These are phyloP conservation scores for Lithohypha guttulata DNA, from an alignment of 2,329 filamentous ascomycete genomes.

Conservation along the genomic window DNA sequence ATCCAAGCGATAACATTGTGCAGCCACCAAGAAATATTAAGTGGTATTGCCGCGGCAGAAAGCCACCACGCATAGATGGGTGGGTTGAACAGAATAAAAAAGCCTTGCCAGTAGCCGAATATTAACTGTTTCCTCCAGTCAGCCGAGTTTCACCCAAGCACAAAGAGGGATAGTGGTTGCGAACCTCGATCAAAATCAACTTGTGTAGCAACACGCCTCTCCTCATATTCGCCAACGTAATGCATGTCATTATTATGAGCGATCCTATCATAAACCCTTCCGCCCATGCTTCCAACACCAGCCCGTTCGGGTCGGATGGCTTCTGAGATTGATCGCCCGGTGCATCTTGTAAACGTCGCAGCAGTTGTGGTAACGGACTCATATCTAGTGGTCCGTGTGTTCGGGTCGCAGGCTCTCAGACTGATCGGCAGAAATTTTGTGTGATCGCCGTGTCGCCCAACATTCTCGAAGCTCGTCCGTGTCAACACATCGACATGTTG, in stretches of 20 bases:
- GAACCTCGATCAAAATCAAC: slow-evolving; percentile 35
- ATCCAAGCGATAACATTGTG: slow-evolving; percentile 54
- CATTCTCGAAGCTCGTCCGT: slow-evolving; percentile 1
- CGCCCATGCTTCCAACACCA: slow-evolving; percentile 32
- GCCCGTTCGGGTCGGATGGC: slow-evolving; percentile 22
- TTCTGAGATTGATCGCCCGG: slow-evolving; percentile 11
- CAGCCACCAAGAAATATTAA: slow-evolving; percentile 47
- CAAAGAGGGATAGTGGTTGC: too few relatives aligned
- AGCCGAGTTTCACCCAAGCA: slow-evolving; percentile 4
- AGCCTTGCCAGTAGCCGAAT: slow-evolving; percentile 43
- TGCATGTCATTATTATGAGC: slow-evolving; percentile 34
- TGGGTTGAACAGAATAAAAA: slow-evolving; percentile 43
- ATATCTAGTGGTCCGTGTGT: slow-evolving; percentile 3
- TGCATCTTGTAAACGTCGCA: slow-evolving; percentile 7
- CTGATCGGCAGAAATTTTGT: not conserved
- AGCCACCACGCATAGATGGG: slow-evolving; percentile 50
- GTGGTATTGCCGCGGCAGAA: slow-evolving; percentile 43
- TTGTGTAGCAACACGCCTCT: slow-evolving; percentile 33
- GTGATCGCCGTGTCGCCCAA: not conserved
- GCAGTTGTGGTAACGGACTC: slow-evolving; percentile 5
- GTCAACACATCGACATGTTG: too few relatives aligned
- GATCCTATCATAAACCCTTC: slow-evolving; percentile 35
- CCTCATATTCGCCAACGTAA: slow-evolving; percentile 36
- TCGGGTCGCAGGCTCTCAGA: not conserved
- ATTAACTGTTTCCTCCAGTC: slow-evolving; percentile 30